A percentile compares a stretch with the other conserved stretches of the same genome.
Evolutionary conservation across 2,329 filamentous ascomycete genomes (phyloP).

Genomic region (Dothideomycetidae sp.): DNA sequence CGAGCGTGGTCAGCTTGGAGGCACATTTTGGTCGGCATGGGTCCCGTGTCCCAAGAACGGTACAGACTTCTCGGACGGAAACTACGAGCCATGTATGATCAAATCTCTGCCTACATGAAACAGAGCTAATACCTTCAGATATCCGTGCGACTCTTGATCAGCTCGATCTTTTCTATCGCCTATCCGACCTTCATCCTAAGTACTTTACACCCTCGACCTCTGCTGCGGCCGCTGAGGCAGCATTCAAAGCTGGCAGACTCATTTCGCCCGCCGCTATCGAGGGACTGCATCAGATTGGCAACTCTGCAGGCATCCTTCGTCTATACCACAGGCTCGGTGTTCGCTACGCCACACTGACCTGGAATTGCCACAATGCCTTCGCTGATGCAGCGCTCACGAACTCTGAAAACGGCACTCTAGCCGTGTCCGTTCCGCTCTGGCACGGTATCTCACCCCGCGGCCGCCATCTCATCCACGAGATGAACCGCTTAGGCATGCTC

Average conservation of each 20-base stretch:
- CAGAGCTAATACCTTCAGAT: slow-evolving; percentile 24
- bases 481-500: slow-evolving; percentile 93
- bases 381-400: slow-evolving; percentile 66
- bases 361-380: slow-evolving; percentile 85
- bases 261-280: slow-evolving; percentile 72
- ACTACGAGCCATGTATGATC: slow-evolving; percentile 50
- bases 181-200: slow-evolving; percentile 49
- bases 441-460: slow-evolving; percentile 60
- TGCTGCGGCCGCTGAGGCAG: slow-evolving; percentile 45
- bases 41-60: slow-evolving; percentile 60
- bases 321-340: slow-evolving; percentile 65
- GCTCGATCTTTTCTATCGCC: slow-evolving; percentile 56
- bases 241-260: slow-evolving; percentile 36
- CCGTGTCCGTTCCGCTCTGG: slow-evolving; percentile 43
- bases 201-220: slow-evolving; percentile 53
- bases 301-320: slow-evolving; percentile 61
- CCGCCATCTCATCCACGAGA: slow-evolving; percentile 58
- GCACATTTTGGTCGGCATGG: slow-evolving; percentile 88
- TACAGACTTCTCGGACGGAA: slow-evolving; percentile 57
- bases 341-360: slow-evolving; percentile 76
- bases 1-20: slow-evolving; percentile 55
- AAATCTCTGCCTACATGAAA: not conserved
- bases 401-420: slow-evolving; percentile 27
- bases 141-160: slow-evolving; percentile 58
- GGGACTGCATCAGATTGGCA: slow-evolving; percentile 87